Evolutionary conservation across 2,329 filamentous ascomycete species (phyloP), one percentile per base, ranked within the genome.

Genomic region (Parastagonospora nodorum): DNA sequence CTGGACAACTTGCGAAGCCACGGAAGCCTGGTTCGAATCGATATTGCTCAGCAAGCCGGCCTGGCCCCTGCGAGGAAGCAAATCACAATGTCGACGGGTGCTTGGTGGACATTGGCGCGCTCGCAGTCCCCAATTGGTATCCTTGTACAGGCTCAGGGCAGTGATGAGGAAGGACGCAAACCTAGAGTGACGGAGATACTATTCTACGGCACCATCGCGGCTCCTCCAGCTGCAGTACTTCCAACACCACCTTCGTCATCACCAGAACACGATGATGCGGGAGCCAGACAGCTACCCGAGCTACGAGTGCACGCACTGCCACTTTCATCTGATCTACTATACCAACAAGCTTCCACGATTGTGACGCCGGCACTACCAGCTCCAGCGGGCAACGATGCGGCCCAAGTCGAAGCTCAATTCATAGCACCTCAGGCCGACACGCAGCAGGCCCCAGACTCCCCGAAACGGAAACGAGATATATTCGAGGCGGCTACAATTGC

Each of bases 401-500:
- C 19, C 5, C 19, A 24, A 4, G 30, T 54, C 4, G 72, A 74
- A 11, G 64, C 67, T 8, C 68, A 69, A 12, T 75, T 74, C 33
- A 60, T 75, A 0, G 61, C 70, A 2, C 46, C 66, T 8, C 48
- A 66, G 24, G 56, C 68, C 45, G 50, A 63, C 6, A 52, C 64
- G 5, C 61, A 63, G 1, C 12, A 16, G 2, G 51, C 67, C 1
- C 64, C 69, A 0, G 44, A 41, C 7, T 67, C 63, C 6, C 64
- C 69, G 9, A 81, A 79, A 57, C 73, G 77, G 12, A 77, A 74
- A 45, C 73, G 71, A 16, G 73, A 77, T 30, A 63, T 80, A 4
- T 80, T 82, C 43, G 77, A 81, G 41, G 75, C 78, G 60, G 79
- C 79, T 4, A 70, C 72, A 1, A 70, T 77, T 40, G 74, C 73